A percentile compares a stretch with the other conserved stretches of the same genome.
phyloP scores from a whole-genome alignment of 495 filamentous ascomycete genomes.

The Podospora appendiculata region DNA sequence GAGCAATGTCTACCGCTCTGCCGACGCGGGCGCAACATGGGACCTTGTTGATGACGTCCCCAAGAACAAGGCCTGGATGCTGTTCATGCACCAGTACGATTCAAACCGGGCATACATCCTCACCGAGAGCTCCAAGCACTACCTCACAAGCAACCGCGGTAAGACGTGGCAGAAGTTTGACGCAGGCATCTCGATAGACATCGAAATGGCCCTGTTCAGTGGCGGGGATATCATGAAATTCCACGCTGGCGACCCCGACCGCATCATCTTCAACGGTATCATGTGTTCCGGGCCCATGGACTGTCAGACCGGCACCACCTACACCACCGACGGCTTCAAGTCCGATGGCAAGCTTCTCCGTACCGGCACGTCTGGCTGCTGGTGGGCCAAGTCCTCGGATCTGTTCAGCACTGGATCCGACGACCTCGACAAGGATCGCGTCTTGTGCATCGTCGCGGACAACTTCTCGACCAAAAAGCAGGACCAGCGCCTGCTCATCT shows the following conservation, averaged over 20 bases:
- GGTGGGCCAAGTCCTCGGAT: constrained; percentile 71
- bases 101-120: constrained; percentile 70
- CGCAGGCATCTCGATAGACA: constrained; percentile 39
- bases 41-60: constrained; percentile 53
- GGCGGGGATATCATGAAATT: constrained; percentile 54
- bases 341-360: constrained; percentile 52
- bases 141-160: constrained; percentile 71
- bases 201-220: constrained; percentile 7
- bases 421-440: constrained; percentile 51
- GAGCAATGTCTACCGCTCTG: constrained; percentile 59
- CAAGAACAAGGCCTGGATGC: constrained; percentile 48
- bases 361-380: constrained; percentile 59
- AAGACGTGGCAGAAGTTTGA: constrained; percentile 71
- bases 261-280: constrained; percentile 72
- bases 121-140: constrained; percentile 58
- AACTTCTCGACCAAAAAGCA: constrained; percentile 50
- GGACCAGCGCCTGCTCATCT: constrained; percentile 68
- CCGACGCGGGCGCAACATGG: constrained; percentile 74
- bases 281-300: constrained; percentile 49
- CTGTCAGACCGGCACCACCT: constrained; percentile 55
- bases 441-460: constrained; percentile 71
- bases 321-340: constrained; percentile 80
- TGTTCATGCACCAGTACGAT: constrained; percentile 71
- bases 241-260: constrained; percentile 71
- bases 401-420: constrained; percentile 60